Evolutionary conservation across 768 basidiomycete genomes (phyloP), one percentile per base, ranked within the genome.

Genomic region (Boletus reticulatus): DNA sequence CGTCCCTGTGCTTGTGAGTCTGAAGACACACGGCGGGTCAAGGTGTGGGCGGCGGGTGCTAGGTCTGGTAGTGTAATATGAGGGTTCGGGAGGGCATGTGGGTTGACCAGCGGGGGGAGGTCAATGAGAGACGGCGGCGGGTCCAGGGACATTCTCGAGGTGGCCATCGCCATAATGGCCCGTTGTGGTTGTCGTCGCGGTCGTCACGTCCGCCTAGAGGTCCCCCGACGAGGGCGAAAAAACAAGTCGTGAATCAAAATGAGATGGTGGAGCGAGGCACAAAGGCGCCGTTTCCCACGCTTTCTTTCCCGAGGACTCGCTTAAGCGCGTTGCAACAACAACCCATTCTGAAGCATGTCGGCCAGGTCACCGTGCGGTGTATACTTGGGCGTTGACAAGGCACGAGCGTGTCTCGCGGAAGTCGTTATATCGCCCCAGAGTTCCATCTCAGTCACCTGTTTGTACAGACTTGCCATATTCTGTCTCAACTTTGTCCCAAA

Each of bases 231-330:
- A 29, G 45, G 43, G 61, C 47, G 55, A 63, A 62, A 60, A 67
- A 67, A 57, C 45, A 66, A 56, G 48, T 41, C 39, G 58, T 53
- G 52, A 52, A 67, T 60, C 47, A 49, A 61, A 61, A 56, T 17
- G 34, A 38, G 50, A 55, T 43, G 56, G 31, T 36, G 29, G 44
- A 16, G 51, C 57, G 52, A 59, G 48, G 29, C 53, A 48, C 59
- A 63, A 61, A 58, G 57, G 59, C 31, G 50, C 48, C 43, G 48
- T 14, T 64, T 67, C 66, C 52, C 66, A 67, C 66, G 67, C 50
- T 63, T 37, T 29, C 42, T 42, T 56, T 56, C 53, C 58, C 56
- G 60, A 62, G 19, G 29, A 42, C 39, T 64, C 59, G 55, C 52
- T 51, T 62, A 65, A 56, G 43, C 49, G 39, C 50, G 50, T 62